A percentile compares a stretch with the other conserved stretches of the same genome.
Conservation (phyloP, 2,329 filamentous ascomycete species). For the Colletotrichum sp. region DNA sequence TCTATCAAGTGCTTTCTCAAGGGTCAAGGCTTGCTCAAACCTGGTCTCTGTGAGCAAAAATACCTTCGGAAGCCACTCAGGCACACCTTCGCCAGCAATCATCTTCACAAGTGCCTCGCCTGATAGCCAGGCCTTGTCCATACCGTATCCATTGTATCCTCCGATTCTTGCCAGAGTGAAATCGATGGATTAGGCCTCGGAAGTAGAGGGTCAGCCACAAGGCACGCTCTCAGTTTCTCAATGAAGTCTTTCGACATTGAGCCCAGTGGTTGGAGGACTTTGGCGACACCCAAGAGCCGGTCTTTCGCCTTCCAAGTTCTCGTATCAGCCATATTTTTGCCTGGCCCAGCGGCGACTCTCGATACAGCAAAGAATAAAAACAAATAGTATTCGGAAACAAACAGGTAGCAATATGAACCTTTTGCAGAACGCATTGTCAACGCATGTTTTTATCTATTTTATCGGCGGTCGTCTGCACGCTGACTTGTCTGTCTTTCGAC, state of each 20-base stretch:
- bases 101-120: not conserved
- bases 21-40: not conserved
- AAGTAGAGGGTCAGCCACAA: not conserved
- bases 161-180: not conserved
- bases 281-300: not conserved
- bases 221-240: not conserved
- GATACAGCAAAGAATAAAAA: not conserved
- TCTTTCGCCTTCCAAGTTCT: not conserved
- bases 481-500: not conserved
- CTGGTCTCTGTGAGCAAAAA: not conserved
- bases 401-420: not conserved
- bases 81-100: not conserved
- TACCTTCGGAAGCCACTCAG: not conserved
- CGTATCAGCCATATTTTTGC: not conserved
- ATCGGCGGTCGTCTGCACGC: not conserved
- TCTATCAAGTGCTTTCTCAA: not conserved
- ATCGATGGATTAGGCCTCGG: not conserved
- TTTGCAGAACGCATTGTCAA: fast-evolving
- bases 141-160: not conserved
- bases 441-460: fast-evolving
- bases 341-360: not conserved
- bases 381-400: not conserved
- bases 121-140: not conserved
- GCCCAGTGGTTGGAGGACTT: fast-evolving
- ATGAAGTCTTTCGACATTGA: not conserved